These are phyloP conservation scores for Nannizzia gypsea DNA, from an alignment of 2,329 filamentous ascomycete genomes.

Conservation along the genomic window DNA sequence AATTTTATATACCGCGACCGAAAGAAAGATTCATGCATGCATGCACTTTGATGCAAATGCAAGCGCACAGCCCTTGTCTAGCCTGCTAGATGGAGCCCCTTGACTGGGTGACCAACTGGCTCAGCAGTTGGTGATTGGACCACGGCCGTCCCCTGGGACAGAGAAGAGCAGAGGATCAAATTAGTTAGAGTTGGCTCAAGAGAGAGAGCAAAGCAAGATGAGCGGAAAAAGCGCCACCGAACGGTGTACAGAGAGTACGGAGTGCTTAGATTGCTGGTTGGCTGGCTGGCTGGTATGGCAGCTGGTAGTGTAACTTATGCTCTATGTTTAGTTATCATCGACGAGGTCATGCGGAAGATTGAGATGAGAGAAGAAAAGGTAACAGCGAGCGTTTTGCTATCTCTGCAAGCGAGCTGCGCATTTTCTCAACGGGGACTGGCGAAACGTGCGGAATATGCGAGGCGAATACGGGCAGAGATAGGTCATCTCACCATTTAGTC, in stretches of 20 bases:
- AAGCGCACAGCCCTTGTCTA: neutral
- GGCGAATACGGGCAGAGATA: neutral
- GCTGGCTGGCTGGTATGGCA: neutral
- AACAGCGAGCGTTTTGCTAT: neutral
- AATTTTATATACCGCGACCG: constrained; percentile 3
- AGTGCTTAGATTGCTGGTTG: too few species aligned
- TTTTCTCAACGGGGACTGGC: neutral
- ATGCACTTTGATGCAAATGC: neutral
- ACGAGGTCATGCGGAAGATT: neutral
- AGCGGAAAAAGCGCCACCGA: neutral
- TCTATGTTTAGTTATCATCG: neutral
- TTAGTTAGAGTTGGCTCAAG: too few species aligned
- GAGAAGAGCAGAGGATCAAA: neutral
- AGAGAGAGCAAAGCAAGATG: neutral
- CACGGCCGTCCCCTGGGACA: neutral
- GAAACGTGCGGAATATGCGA: neutral
- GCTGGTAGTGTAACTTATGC: neutral
- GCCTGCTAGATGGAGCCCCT: neutral
- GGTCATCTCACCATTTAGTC: neutral
- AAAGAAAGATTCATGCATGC: neutral
- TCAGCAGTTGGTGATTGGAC: neutral
- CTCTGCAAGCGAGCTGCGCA: neutral
- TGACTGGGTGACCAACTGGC: neutral
- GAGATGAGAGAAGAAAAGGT: neutral
- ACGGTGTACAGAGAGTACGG: neutral